A percentile compares a stretch with the other conserved stretches of the same genome.
These are phyloP conservation scores for Baudoinia panamericana DNA, from an alignment of 495 filamentous ascomycete genomes.

Conservation along the genomic window DNA sequence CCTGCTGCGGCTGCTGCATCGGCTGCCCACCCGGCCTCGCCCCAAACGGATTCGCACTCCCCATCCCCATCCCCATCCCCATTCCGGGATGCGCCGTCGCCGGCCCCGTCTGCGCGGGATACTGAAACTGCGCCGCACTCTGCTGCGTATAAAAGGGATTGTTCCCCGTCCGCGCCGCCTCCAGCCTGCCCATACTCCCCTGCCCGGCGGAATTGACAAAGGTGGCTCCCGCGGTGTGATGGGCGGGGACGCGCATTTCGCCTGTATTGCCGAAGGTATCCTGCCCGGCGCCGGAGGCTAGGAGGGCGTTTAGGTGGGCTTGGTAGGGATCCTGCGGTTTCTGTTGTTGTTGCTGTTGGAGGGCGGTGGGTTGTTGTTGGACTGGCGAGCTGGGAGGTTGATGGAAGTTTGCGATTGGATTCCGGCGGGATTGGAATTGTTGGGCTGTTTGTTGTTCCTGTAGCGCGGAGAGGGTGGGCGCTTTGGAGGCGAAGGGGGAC, in stretches of 20 bases:
- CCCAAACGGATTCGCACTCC: conserved; percentile 32
- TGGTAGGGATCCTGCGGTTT: conserved; percentile 60
- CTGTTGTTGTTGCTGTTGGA: conserved; percentile 20
- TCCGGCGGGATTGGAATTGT: conserved; percentile 27
- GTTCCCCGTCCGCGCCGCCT: conserved; percentile 61
- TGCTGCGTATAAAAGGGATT: conserved; percentile 70
- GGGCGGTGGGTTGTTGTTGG: conserved; percentile 3
- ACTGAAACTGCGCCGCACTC: conserved; percentile 32
- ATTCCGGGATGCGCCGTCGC: conserved; percentile 66
- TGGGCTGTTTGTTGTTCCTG: conserved; percentile 30
- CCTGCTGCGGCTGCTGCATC: conserved; percentile 43
- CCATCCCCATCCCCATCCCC: conserved; percentile 42
- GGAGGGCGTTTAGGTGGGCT: conserved; percentile 77
- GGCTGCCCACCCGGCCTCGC: conserved; percentile 42
- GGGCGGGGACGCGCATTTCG: conserved; percentile 84
- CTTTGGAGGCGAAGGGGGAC: conserved; percentile 14
- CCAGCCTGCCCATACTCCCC: conserved; percentile 48
- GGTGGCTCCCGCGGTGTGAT: conserved; percentile 92
- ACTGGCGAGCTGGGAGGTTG: conserved; percentile 22
- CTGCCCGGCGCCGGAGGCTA: conserved; percentile 75
- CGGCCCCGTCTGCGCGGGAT: conserved; percentile 69
- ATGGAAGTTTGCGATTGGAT: conserved; percentile 30
- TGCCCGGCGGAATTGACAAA: conserved; percentile 92
- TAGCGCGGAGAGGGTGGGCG: conserved; percentile 45
- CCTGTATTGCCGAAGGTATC: conserved; percentile 97